Evolutionary conservation across 805 yeast species (phyloP).

Genomic region (Cyberlindnera xishuangbannaensis): DNA sequence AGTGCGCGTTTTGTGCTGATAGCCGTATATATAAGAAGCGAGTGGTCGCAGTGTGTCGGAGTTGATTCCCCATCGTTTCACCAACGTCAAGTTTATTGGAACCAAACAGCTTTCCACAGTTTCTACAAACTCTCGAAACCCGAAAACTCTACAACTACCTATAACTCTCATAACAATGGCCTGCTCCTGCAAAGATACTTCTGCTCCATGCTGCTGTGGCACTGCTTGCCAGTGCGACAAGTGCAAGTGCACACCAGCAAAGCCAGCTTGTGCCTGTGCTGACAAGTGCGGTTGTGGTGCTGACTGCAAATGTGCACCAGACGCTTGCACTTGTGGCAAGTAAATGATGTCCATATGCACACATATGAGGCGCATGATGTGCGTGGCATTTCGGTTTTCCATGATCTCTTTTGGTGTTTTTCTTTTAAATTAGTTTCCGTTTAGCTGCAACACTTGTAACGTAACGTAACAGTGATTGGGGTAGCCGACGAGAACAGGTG

Average conservation of each 20-base stretch:
- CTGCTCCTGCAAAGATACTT: conserved; percentile 5
- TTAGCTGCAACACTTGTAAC: too few species aligned
- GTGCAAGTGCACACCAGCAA: conserved; percentile 8
- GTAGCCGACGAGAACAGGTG: too few species aligned
- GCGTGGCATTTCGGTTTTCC: too few species aligned
- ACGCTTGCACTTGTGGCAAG: conserved; percentile 8
- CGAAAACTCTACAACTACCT: not conserved
- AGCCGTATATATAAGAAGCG: not conserved
- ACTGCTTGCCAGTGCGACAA: conserved; percentile 5
- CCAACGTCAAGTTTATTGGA: too few species aligned
- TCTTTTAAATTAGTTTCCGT: too few species aligned
- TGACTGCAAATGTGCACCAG: conserved; percentile 10
- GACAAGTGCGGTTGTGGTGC: conserved; percentile 7
- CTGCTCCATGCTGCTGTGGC: conserved; percentile 7
- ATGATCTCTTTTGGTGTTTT: too few species aligned
- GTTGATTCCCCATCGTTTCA: too few species aligned
- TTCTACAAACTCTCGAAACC: not conserved
- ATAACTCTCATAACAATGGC: conserved; percentile 1
- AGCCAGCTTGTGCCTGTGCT: conserved; percentile 6
- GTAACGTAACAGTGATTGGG: too few species aligned
- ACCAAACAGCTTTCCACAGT: not conserved
- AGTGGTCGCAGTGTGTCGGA: too few species aligned
- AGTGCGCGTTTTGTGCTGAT: conserved; percentile 1
- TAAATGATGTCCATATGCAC: too few species aligned
- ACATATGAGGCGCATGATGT: too few species aligned